Conservation (phyloP, 1,284 basidiomycete genomes). For the Leccinum angustisporum region DNA sequence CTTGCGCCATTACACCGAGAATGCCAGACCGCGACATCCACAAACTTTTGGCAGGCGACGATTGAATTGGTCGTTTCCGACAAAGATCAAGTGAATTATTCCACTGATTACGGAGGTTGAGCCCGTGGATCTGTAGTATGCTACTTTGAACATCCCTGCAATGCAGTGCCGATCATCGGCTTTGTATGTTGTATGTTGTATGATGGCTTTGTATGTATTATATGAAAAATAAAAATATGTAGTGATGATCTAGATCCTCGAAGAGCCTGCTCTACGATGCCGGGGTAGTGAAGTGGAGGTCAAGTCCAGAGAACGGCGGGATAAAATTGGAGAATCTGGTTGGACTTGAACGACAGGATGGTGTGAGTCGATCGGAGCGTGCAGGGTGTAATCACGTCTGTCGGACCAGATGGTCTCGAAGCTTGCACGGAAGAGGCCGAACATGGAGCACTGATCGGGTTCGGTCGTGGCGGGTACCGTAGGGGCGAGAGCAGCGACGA, state of each 20-base stretch:
- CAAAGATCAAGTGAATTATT: not conserved
- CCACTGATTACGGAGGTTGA: not conserved
- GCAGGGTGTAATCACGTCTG: slow-evolving; percentile 7
- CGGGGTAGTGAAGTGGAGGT: slow-evolving; percentile 8
- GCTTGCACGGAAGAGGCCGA: slow-evolving; percentile 22
- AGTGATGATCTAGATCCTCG: slow-evolving; percentile 19
- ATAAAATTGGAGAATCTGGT: slow-evolving; percentile 1
- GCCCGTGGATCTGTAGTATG: not conserved
- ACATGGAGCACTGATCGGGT: slow-evolving; percentile 15
- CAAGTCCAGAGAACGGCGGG: slow-evolving; percentile 15
- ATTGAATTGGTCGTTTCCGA: not conserved
- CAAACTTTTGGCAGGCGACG: not conserved
- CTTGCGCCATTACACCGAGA: slow-evolving; percentile 19
- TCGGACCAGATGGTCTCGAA: slow-evolving; percentile 26
- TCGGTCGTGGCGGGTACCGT: slow-evolving; percentile 29
- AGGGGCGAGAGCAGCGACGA: slow-evolving; percentile 22
- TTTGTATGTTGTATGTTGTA: not conserved
- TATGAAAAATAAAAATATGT: not conserved
- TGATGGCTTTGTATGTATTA: too few species aligned
- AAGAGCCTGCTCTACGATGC: slow-evolving; percentile 28
- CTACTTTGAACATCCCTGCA: not conserved
- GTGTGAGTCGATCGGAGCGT: slow-evolving; percentile 4
- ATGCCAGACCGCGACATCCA: slow-evolving; percentile 1
- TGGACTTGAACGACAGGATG: slow-evolving; percentile 1
- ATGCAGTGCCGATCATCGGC: not conserved